Percentiles rank a stretch among this genome's conserved stretches.
Conservation (phyloP, 1,284 basidiomycete genomes). For the Tilletia setariae region DNA sequence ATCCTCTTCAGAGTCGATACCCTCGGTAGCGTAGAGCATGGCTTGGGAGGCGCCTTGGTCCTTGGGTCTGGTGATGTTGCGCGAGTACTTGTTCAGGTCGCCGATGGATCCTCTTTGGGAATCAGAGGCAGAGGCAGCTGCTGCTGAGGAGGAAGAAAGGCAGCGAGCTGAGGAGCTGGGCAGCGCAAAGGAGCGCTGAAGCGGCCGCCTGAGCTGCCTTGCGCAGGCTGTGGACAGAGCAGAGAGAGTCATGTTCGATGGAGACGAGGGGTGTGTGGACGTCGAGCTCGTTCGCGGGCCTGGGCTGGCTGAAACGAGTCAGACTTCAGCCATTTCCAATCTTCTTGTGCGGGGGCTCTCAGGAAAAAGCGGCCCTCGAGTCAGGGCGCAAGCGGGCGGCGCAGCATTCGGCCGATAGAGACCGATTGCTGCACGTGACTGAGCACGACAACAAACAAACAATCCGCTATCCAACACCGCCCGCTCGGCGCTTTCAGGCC, state of each 20-base stretch:
- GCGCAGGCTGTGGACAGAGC: constrained; percentile 5
- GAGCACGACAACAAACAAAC: no score
- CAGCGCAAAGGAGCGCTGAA: not conserved
- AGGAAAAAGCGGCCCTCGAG: no score
- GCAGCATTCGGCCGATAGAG: no score
- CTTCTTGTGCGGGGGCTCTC: no score
- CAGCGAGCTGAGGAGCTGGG: not conserved
- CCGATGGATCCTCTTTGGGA: constrained; percentile 22
- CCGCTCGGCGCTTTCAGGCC: no score
- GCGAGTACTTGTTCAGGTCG: constrained; percentile 47
- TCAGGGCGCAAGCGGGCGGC: no score
- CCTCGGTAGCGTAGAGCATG: constrained; percentile 53
- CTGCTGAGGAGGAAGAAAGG: not conserved
- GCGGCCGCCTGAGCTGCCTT: not conserved
- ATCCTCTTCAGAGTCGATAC: constrained; percentile 48
- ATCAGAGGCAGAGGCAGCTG: not conserved
- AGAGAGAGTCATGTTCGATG: not conserved
- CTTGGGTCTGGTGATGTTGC: constrained; percentile 50
- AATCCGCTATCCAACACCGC: no score
- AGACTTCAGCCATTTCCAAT: constrained; percentile 4
- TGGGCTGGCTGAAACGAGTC: no score
- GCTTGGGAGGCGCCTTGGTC: constrained; percentile 53
- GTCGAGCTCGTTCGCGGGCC: no score
- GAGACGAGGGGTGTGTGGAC: no score
- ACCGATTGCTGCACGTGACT: no score